Evolutionary conservation across 2,329 filamentous ascomycete genomes (phyloP).

Genomic region (Colletotrichum agaves): DNA sequence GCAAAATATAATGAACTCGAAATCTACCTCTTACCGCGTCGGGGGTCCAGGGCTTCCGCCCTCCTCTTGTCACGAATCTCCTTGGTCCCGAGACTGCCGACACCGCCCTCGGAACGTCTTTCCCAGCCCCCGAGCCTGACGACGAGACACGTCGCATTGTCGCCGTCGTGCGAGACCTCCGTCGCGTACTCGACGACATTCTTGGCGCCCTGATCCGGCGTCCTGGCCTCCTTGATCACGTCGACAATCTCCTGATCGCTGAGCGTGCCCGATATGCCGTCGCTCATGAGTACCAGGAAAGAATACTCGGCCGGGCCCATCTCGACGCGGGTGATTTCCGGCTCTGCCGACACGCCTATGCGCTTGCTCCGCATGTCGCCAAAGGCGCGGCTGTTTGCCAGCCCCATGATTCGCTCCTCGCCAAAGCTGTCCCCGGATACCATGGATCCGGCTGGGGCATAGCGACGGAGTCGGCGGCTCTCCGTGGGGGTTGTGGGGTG

Average conservation of each 20-base stretch:
- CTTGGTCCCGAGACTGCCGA: conserved; percentile 90
- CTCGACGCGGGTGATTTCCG: conserved; percentile 84
- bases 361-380: conserved; percentile 93
- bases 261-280: conserved; percentile 88
- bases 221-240: conserved; percentile 91
- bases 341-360: conserved; percentile 93
- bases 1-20: neutral
- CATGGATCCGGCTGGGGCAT: conserved; percentile 79
- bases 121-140: conserved; percentile 77
- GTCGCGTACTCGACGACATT: conserved; percentile 88
- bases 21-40: conserved; percentile 68
- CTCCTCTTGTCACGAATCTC: conserved; percentile 88
- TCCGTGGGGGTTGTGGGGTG: conserved; percentile 91
- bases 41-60: conserved; percentile 83
- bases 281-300: conserved; percentile 88
- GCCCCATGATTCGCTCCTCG: conserved; percentile 91
- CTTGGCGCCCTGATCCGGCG: conserved; percentile 84
- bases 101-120: conserved; percentile 81
- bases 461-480: conserved; percentile 83
- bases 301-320: conserved; percentile 85
- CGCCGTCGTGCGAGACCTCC: conserved; percentile 77
- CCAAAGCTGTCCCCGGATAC: conserved; percentile 93
- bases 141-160: conserved; percentile 76
- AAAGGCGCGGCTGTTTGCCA: conserved; percentile 94
- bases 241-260: conserved; percentile 96